These are phyloP conservation scores for Coemansia sp. DNA, from an alignment of 192 early-diverging fungal species.

Conservation along the genomic window DNA sequence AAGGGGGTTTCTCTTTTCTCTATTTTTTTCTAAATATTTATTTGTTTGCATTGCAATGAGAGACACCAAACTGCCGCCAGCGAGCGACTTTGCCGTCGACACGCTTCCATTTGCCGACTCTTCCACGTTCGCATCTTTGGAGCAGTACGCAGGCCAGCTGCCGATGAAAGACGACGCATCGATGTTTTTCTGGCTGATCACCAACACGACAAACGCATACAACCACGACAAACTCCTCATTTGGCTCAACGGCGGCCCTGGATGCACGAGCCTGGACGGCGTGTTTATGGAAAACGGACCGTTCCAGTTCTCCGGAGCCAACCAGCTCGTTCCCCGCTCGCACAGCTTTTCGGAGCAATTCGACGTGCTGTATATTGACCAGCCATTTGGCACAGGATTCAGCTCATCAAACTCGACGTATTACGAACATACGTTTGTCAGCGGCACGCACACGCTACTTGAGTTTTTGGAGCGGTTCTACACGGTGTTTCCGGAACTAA, in stretches of 20 bases:
- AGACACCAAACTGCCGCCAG: not conserved
- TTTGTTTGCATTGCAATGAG: constrained; percentile 4
- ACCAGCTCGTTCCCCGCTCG: constrained; percentile 26
- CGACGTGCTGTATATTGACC: constrained; percentile 61
- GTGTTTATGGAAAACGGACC: constrained; percentile 69
- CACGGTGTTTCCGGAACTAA: constrained; percentile 56
- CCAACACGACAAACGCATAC: constrained; percentile 49
- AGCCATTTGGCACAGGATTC: constrained; percentile 67
- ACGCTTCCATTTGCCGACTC: constrained; percentile 43
- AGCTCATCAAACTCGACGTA: constrained; percentile 16
- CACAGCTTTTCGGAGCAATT: constrained; percentile 51
- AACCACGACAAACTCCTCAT: constrained; percentile 56
- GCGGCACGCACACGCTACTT: constrained; percentile 51
- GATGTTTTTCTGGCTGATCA: constrained; percentile 58
- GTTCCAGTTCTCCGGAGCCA: constrained; percentile 49
- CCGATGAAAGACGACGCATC: constrained; percentile 38
- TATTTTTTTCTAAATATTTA: not conserved
- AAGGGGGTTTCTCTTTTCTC: not conserved
- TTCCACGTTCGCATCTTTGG: constrained; percentile 22
- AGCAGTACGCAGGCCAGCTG: constrained; percentile 48
- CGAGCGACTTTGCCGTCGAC: constrained; percentile 22
- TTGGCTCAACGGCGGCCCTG: constrained; percentile 68
- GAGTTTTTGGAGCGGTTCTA: constrained; percentile 62
- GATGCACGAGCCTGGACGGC: constrained; percentile 66
- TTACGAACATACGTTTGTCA: constrained; percentile 33